phyloP scores from a whole-genome alignment of 225 moss, liverwort and hornwort species.

The Takakia lepidozioides region DNA sequence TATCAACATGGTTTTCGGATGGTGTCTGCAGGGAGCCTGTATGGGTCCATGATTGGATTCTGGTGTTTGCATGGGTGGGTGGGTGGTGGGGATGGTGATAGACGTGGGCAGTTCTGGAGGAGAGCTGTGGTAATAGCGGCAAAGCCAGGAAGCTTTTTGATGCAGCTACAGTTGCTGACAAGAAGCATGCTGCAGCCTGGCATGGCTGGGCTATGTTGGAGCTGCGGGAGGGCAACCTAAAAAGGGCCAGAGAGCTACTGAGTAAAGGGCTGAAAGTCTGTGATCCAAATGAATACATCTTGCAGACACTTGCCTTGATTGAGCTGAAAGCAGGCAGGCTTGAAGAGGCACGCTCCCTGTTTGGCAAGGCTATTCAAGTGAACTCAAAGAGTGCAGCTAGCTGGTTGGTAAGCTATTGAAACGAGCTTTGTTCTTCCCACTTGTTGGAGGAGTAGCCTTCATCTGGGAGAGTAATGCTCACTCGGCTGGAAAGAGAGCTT shows the following conservation, averaged over 20 bases:
- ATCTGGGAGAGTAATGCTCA: too few relatives aligned
- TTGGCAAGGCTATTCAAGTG: constrained; percentile 65
- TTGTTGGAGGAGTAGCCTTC: too few relatives aligned
- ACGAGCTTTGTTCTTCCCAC: too few relatives aligned
- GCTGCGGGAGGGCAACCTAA: constrained; percentile 78
- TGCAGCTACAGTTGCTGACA: constrained; percentile 85
- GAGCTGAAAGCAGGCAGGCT: constrained; percentile 62
- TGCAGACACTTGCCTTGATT: constrained; percentile 78
- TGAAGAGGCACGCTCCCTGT: constrained; percentile 67
- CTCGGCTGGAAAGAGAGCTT: too few relatives aligned
- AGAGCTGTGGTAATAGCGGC: constrained; percentile 52
- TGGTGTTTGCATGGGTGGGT: too few relatives aligned
- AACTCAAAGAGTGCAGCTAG: constrained; percentile 92
- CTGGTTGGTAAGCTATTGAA: constrained; percentile 97
- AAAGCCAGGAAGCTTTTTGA: constrained; percentile 91
- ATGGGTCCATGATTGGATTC: too few relatives aligned
- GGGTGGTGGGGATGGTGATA: constrained; percentile 23
- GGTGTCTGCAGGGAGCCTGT: too few relatives aligned
- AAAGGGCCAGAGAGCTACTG: constrained; percentile 66
- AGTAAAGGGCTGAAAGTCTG: constrained; percentile 70
- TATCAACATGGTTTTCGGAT: neutral
- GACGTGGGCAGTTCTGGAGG: constrained; percentile 96
- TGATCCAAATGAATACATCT: constrained; percentile 82
- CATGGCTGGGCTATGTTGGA: constrained; percentile 98
- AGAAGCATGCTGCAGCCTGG: constrained; percentile 84